phyloP scores from a whole-genome alignment of 108 stramenopile species.

The Seminavis robusta region DNA sequence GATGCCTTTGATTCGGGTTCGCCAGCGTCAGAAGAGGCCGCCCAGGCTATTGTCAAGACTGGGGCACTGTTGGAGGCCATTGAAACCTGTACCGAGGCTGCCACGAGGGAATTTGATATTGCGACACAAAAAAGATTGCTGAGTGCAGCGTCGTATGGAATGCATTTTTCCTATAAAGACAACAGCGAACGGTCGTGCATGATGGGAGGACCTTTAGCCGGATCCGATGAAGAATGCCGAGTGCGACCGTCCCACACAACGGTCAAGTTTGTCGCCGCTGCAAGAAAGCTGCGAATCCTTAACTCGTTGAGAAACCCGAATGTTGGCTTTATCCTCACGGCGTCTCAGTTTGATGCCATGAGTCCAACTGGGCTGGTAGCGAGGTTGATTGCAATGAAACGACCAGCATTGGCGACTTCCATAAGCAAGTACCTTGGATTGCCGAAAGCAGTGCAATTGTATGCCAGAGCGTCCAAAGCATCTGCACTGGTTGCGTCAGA shows the following conservation, averaged over 20 bases:
- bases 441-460: conserved; percentile 62
- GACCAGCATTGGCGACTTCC: conserved; percentile 68
- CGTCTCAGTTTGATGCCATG: conserved; percentile 82
- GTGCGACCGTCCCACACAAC: conserved; percentile 54
- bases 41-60: conserved; percentile 56
- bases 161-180: conserved; percentile 83
- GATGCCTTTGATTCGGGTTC: conserved; percentile 91
- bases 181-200: conserved; percentile 6
- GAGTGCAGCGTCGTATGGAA: conserved; percentile 90
- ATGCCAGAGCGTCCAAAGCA: conserved; percentile 73
- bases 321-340: conserved; percentile 84
- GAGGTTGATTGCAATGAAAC: conserved; percentile 57
- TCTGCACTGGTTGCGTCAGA: conserved; percentile 47
- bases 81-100: conserved; percentile 81
- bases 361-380: conserved; percentile 76
- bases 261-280: conserved; percentile 61
- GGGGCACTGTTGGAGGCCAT: conserved; percentile 77
- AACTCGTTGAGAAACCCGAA: conserved; percentile 75
- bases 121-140: conserved; percentile 84
- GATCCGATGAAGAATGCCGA: conserved; percentile 11
- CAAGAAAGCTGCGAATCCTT: conserved; percentile 79
- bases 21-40: conserved; percentile 78
- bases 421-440: conserved; percentile 64
- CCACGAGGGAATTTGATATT: conserved; percentile 85
- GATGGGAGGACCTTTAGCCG: conserved; percentile 31